Conservation (phyloP, 2,329 filamentous ascomycete species). For the Macroventuria anomochaeta region DNA sequence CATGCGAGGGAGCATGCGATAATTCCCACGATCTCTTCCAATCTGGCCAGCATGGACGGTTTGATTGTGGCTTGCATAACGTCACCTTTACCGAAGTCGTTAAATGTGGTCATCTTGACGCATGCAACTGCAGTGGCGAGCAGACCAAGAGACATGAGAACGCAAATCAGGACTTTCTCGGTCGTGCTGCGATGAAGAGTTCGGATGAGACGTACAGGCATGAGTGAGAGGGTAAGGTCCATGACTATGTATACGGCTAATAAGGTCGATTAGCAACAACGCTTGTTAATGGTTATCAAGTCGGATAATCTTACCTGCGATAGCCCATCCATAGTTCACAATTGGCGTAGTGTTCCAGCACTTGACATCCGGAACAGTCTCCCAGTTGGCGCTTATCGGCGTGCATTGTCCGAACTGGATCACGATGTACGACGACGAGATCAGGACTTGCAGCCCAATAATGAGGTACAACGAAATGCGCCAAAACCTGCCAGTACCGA, state of each 20-base stretch:
- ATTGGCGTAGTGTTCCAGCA: constrained; percentile 32
- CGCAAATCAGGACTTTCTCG: constrained; percentile 35
- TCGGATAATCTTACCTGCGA: constrained; percentile 23
- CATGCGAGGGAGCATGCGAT: constrained; percentile 35
- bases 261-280: neutral
- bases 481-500: constrained; percentile 29
- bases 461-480: constrained; percentile 28
- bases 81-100: constrained; percentile 31
- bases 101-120: constrained; percentile 37
- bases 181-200: constrained; percentile 27
- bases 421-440: constrained; percentile 32
- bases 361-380: constrained; percentile 26
- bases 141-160: constrained; percentile 33
- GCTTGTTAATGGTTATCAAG: neutral
- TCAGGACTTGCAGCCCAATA: constrained; percentile 31
- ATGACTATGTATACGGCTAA: constrained; percentile 34
- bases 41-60: constrained; percentile 33
- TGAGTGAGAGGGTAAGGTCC: constrained; percentile 35
- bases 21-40: constrained; percentile 39
- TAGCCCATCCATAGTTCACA: constrained; percentile 33
- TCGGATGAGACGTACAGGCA: constrained; percentile 34
- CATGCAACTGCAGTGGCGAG: constrained; percentile 31
- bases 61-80: constrained; percentile 33
- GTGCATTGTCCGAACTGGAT: constrained; percentile 38
- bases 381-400: constrained; percentile 33